These are phyloP conservation scores for Suillus americanus DNA, from an alignment of 768 basidiomycete species.

Conservation along the genomic window DNA sequence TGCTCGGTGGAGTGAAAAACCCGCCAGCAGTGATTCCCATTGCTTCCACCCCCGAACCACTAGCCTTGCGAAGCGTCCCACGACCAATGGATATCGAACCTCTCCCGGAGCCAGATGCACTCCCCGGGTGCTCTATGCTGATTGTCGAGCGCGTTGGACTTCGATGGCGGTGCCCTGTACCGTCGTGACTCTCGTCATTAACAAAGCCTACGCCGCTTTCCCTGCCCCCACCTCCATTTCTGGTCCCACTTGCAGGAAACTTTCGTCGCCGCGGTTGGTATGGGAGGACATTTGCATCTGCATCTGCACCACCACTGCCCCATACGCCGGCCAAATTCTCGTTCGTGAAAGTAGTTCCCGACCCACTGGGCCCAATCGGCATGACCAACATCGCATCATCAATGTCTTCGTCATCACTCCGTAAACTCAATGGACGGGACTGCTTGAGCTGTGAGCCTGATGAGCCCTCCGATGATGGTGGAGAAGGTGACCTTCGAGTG, in stretches of 20 bases:
- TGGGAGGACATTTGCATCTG: slow-evolving; percentile 17
- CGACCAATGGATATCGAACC: slow-evolving; percentile 69
- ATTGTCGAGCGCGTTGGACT: slow-evolving; percentile 56
- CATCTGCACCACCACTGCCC: slow-evolving; percentile 23
- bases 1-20: slow-evolving; percentile 64
- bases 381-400: slow-evolving; percentile 76
- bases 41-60: slow-evolving; percentile 75
- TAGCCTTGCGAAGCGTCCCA: slow-evolving; percentile 58
- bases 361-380: slow-evolving; percentile 54
- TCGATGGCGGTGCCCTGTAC: slow-evolving; percentile 30
- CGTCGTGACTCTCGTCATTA: slow-evolving; percentile 30
- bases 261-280: slow-evolving; percentile 45
- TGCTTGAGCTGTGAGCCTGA: slow-evolving; percentile 24
- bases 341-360: slow-evolving; percentile 10
- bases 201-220: slow-evolving; percentile 32
- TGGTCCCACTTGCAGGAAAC: slow-evolving; percentile 24
- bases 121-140: slow-evolving; percentile 52
- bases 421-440: slow-evolving; percentile 25
- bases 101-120: slow-evolving; percentile 35
- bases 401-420: slow-evolving; percentile 64
- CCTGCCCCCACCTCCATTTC: not conserved
- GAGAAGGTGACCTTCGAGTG: slow-evolving; percentile 25
- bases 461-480: slow-evolving; percentile 21
- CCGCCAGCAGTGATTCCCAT: slow-evolving; percentile 74
- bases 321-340: slow-evolving; percentile 26